Conservation (phyloP, 345 rosid genomes). For the Aethionema arabicum region DNA sequence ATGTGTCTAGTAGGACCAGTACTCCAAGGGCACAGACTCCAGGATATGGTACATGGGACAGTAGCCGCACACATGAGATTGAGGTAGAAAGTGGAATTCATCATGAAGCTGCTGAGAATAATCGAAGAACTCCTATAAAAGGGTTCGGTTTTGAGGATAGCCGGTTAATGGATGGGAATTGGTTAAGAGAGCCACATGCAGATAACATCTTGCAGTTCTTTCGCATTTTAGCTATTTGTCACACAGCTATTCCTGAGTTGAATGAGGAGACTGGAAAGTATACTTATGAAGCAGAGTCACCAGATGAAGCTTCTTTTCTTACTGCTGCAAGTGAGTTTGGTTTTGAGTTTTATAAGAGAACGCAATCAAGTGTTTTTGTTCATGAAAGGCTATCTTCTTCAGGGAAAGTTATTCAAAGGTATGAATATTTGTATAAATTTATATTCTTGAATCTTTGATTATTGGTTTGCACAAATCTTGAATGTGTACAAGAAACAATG, state of each 20-base stretch:
- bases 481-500: conserved; percentile 31
- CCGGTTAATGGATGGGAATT: conserved; percentile 76
- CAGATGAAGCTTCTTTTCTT: conserved; percentile 91
- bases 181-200: conserved; percentile 69
- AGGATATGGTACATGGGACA: conserved; percentile 20
- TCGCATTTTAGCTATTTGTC: conserved; percentile 81
- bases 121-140: conserved; percentile 52
- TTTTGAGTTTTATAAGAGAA: conserved; percentile 80
- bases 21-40: conserved; percentile 34
- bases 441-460: background rate
- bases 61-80: conserved; percentile 48
- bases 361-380: conserved; percentile 76
- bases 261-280: conserved; percentile 70
- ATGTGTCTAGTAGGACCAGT: conserved; percentile 37
- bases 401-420: conserved; percentile 72
- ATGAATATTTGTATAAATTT: conserved; percentile 23
- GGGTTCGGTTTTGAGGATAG: conserved; percentile 88
- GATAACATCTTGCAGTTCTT: conserved; percentile 58
- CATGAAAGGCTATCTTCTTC: conserved; percentile 54
- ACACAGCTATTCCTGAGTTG: conserved; percentile 88
- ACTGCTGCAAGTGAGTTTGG: conserved; percentile 96
- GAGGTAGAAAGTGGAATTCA: conserved; percentile 71
- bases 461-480: conserved; percentile 25
- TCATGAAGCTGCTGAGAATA: conserved; percentile 42
- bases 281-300: conserved; percentile 93